Base-by-base conservation (phyloP, 768 basidiomycete species). In the Gautieria morchelliformis region DNA sequence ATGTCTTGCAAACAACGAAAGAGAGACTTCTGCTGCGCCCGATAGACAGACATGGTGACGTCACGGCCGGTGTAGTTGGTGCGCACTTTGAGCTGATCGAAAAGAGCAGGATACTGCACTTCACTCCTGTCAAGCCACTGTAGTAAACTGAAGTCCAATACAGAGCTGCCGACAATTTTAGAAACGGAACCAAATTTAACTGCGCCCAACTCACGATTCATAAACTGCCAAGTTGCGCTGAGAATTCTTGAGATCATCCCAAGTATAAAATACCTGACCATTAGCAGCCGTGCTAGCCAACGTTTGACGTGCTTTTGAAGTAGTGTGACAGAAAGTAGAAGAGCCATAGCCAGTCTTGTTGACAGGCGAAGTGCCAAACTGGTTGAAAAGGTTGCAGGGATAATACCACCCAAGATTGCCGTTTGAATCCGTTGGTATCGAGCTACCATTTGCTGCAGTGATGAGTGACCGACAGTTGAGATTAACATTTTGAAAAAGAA, bases 401-500 rank as follows among this genome's bases (percentile, higher is more conserved):
- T 98, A 96, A 69, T 97, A 97, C 94, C 94, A 98, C 60, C 90
- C 88, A 64, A 93, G 70, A 48, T 74, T 66, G 51, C 74, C 71
- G 33, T 82, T 82, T 7, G 67, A 78, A 35, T 81, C 80, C 19
- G 14, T 47, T 4, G 81, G 75, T 64, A 97, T 95, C 56, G 78
- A 79, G 7, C 88, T 87, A 46, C 79, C 83, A 30, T 75, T 62
- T 6, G 89, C 80, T 61, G 83, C 81, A 4, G 81, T 85, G 64
- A 99, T 86, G 66, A 92, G 64, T 8, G 80, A 81, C 24, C 82
- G 71, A 67, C 96, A 99, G 58, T 88, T 80, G 65, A 88, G 74
- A 70, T 93, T 93, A 63, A 85, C 84, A 47, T 82, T 91, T 73
- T 99, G 96, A 74, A 98, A 99, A 65, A 99, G 67, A 72, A 99